phyloP scores from a whole-genome alignment of 2,329 filamentous ascomycete genomes.

The Diplodia seriata region DNA sequence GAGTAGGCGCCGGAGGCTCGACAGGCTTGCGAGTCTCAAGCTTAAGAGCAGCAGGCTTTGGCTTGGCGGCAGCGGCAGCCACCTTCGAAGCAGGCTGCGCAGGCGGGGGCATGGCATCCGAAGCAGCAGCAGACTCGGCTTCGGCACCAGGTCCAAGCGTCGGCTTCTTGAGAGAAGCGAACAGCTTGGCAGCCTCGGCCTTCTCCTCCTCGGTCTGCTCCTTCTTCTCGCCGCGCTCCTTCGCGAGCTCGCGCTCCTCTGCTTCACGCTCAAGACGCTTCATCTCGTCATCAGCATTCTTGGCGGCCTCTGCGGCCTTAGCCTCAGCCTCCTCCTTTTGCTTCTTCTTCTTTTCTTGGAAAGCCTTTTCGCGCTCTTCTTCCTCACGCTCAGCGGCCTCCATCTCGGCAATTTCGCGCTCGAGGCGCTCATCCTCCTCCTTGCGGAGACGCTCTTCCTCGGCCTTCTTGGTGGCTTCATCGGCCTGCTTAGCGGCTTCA shows the following conservation, averaged over 20 bases:
- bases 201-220: constrained; percentile 52
- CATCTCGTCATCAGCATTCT: constrained; percentile 61
- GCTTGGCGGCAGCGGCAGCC: constrained; percentile 67
- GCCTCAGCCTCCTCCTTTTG: constrained; percentile 64
- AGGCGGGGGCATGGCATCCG: constrained; percentile 54
- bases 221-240: constrained; percentile 43
- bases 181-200: constrained; percentile 51
- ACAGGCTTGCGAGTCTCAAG: constrained; percentile 84
- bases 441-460: constrained; percentile 46
- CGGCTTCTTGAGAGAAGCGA: constrained; percentile 58
- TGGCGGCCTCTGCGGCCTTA: constrained; percentile 40
- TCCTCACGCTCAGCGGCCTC: constrained; percentile 53
- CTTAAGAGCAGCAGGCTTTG: constrained; percentile 88
- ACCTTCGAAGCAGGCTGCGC: constrained; percentile 57
- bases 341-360: constrained; percentile 73
- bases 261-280: constrained; percentile 58
- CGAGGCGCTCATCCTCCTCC: constrained; percentile 53
- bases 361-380: constrained; percentile 74
- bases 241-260: constrained; percentile 55
- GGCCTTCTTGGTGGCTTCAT: constrained; percentile 34
- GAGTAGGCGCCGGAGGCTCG: constrained; percentile 90
- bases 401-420: constrained; percentile 71
- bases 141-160: constrained; percentile 55
- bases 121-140: constrained; percentile 47
- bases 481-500: constrained; percentile 34